A percentile compares a stretch with the other conserved stretches of the same genome.
Conservation (phyloP, 768 basidiomycete species). For the Hygrophoropsis aurantiaca region DNA sequence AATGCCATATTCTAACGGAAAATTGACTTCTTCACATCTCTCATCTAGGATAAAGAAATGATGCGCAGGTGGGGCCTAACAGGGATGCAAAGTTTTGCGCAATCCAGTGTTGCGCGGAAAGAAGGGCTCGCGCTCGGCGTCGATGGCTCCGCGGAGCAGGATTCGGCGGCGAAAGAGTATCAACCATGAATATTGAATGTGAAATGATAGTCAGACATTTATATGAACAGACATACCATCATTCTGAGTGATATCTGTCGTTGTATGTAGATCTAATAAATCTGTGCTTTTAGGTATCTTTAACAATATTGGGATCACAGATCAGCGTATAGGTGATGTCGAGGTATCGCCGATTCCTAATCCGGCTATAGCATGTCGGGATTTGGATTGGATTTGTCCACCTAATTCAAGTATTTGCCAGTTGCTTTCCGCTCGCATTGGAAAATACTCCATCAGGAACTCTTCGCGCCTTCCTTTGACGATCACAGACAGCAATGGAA, state of each 20-base stretch:
- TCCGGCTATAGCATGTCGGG: too few relatives aligned
- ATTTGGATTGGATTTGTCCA: too few relatives aligned
- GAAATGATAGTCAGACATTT: too few relatives aligned
- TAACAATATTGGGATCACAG: too few relatives aligned
- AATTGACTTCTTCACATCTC: background rate
- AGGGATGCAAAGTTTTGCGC: conserved; percentile 90
- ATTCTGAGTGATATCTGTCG: background rate
- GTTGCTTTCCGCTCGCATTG: too few relatives aligned
- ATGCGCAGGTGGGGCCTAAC: conserved; percentile 89
- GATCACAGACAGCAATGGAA: too few relatives aligned
- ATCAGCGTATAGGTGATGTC: too few relatives aligned
- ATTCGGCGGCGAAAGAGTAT: background rate
- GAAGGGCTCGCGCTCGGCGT: conserved; percentile 37
- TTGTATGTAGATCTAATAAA: background rate
- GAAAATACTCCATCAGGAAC: too few relatives aligned
- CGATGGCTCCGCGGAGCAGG: conserved; percentile 1
- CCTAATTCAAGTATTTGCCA: too few relatives aligned
- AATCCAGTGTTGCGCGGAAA: conserved; percentile 56
- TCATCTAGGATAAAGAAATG: conserved; percentile 89
- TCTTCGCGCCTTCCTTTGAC: too few relatives aligned
- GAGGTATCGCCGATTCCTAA: too few relatives aligned
- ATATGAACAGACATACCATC: background rate
- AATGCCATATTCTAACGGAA: conserved; percentile 8
- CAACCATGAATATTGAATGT: too few relatives aligned
- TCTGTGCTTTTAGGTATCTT: background rate